Percentiles rank a stretch among this genome's conserved stretches.
Evolutionary conservation across 768 basidiomycete species (phyloP).

Genomic region (Pleurotus tuoliensis): DNA sequence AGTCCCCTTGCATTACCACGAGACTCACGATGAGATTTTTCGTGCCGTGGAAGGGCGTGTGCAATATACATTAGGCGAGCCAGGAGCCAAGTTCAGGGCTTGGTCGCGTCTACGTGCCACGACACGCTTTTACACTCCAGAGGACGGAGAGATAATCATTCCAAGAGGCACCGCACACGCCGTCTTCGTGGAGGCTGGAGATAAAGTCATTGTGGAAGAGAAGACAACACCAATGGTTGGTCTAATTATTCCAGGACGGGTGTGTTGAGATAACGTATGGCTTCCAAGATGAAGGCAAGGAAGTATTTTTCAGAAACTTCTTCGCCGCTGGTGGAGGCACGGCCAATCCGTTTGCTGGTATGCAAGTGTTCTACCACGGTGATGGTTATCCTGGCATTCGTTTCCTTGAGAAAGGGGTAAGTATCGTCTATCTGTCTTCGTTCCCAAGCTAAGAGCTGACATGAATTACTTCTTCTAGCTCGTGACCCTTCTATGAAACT

Average conservation of each 20-base stretch:
- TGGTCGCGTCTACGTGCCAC: background rate
- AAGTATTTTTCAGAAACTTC: conserved; percentile 1
- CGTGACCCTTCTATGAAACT: background rate
- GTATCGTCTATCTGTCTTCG: background rate
- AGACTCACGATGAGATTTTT: background rate
- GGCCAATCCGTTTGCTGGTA: background rate
- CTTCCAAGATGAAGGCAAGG: background rate
- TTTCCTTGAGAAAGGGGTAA: background rate
- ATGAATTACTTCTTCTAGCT: background rate
- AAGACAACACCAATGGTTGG: conserved; percentile 1
- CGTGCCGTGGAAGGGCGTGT: background rate
- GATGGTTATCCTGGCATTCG: conserved; percentile 1
- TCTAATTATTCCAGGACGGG: background rate
- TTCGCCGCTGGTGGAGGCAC: background rate
- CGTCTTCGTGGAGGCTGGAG: background rate
- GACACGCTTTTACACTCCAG: background rate
- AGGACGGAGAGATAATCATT: conserved; percentile 2
- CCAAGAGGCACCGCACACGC: conserved; percentile 3
- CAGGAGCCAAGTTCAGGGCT: background rate
- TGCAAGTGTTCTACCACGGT: conserved; percentile 2
- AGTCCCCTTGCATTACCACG: conserved; percentile 2
- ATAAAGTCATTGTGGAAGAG: conserved; percentile 1
- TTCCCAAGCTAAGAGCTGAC: background rate
- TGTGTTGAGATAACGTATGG: background rate
- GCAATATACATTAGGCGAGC: background rate